Percentiles rank a stretch among this genome's conserved stretches.
Conservation (phyloP, 768 basidiomycete genomes). For the Leccinum olivaceopallidum region DNA sequence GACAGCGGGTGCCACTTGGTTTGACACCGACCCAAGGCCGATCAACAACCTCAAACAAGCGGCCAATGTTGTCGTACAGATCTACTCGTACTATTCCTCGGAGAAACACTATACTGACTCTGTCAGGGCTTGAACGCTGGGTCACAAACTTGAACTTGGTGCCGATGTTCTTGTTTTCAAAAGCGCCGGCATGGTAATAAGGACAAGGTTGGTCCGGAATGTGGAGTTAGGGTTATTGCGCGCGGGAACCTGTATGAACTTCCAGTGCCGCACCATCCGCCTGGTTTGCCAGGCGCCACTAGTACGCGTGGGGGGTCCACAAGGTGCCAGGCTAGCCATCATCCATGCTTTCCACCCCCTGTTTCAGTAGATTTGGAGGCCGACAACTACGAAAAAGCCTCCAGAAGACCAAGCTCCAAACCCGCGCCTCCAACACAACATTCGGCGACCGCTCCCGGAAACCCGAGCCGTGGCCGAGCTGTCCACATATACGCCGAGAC, state of each 20-base stretch:
- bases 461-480: not conserved
- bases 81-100: too few species aligned
- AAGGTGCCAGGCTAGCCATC: not conserved
- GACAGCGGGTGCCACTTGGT: too few species aligned
- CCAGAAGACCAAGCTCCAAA: not conserved
- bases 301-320: not conserved
- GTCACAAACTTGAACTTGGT: not conserved
- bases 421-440: not conserved
- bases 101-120: too few species aligned
- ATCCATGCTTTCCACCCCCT: not conserved
- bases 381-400: not conserved
- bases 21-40: too few species aligned
- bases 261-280: not conserved
- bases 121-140: not conserved
- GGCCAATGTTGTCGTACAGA: too few species aligned
- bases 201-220: not conserved
- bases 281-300: not conserved
- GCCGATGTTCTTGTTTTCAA: not conserved
- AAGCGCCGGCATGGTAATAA: not conserved
- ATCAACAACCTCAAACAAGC: too few species aligned
- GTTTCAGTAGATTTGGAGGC: not conserved
- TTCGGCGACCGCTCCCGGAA: not conserved
- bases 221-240: not conserved
- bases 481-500: too few species aligned
- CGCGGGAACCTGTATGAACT: not conserved